Conservation (phyloP, 176 grass and related monocot species). For the Triticum aestivum region DNA sequence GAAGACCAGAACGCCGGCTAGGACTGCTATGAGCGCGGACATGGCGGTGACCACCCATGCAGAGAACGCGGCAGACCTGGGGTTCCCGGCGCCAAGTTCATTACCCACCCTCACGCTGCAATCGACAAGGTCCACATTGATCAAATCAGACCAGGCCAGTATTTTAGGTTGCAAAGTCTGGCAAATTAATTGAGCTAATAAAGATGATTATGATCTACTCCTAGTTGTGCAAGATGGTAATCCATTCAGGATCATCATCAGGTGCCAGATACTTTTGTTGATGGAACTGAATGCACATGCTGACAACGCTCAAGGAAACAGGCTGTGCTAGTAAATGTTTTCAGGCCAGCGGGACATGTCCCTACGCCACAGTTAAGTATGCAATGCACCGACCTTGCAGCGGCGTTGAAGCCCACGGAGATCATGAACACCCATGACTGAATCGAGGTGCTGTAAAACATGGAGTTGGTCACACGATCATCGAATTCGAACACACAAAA, state of each 20-base stretch:
- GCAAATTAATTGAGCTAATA: no score
- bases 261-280: no score
- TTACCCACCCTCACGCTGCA: constrained; percentile 81
- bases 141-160: no score
- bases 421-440: constrained; percentile 88
- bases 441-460: constrained; percentile 64
- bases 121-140: not conserved
- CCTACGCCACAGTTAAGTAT: no score
- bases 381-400: constrained; percentile 53
- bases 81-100: constrained; percentile 82
- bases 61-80: constrained; percentile 72
- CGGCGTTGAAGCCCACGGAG: constrained; percentile 89
- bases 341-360: no score
- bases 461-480: not conserved
- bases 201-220: no score
- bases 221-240: no score
- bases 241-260: no score
- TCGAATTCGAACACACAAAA: not conserved
- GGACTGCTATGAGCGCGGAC: constrained; percentile 49
- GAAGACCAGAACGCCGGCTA: constrained; percentile 43
- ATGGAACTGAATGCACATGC: no score
- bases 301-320: no score
- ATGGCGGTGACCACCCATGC: constrained; percentile 55
- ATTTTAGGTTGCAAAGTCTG: no score
- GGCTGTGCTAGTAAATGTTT: no score